Conservation (phyloP, 257 asterid species). For the Fraxinus excelsior region DNA sequence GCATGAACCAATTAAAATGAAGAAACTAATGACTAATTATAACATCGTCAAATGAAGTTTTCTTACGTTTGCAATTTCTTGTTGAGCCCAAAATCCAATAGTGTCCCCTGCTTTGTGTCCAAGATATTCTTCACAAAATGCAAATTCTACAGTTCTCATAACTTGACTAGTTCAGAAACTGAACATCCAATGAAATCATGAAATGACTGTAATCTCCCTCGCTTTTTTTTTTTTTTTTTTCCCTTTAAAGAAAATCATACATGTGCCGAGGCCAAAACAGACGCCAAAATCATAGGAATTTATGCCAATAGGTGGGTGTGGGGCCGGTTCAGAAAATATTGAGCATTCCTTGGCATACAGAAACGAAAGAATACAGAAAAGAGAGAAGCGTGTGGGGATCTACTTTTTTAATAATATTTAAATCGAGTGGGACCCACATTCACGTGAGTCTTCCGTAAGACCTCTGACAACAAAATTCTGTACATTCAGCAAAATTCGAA, state of each 20-base stretch:
- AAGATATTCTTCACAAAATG: conserved; percentile 29
- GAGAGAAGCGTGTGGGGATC: too few relatives aligned
- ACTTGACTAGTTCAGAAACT: background rate
- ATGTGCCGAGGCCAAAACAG: background rate
- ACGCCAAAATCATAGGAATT: background rate
- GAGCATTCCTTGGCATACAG: too few relatives aligned
- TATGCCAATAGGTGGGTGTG: background rate
- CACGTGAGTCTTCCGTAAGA: too few relatives aligned
- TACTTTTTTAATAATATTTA: too few relatives aligned
- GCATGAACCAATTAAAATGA: background rate
- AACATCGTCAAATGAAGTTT: background rate
- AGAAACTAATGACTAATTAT: background rate
- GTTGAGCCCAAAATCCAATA: conserved; percentile 33
- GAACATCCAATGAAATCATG: background rate
- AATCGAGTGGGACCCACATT: too few relatives aligned
- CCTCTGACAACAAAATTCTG: too few relatives aligned
- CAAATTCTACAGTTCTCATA: background rate
- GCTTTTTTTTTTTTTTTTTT: background rate
- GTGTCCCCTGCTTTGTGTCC: conserved; percentile 27
- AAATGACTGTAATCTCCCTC: background rate
- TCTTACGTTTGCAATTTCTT: conserved; percentile 38
- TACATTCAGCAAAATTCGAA: too few relatives aligned
- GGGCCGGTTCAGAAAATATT: background rate
- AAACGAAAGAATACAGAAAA: too few relatives aligned
- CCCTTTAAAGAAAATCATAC: too few relatives aligned